Evolutionary conservation across 331 rosid species (phyloP), one percentile per base, ranked within the genome.

Genomic region (Arachis monticola): DNA sequence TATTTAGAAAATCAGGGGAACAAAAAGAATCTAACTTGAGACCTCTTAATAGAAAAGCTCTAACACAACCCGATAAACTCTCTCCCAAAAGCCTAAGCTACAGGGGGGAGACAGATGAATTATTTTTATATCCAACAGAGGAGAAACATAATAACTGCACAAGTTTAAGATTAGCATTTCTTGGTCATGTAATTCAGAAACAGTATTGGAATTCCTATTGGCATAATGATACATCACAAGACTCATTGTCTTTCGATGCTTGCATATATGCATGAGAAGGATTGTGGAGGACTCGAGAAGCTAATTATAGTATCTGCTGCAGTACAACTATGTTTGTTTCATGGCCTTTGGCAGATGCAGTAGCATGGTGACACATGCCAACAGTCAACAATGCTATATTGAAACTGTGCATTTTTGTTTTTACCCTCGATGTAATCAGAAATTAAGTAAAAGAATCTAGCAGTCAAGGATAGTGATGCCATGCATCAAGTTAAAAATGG

Each of bases 221-320:
- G 56, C 59, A 27, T 46, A 47, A 70, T 57, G 46, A 61, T 61
- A 51, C 69, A 48, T 61, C 70, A 11, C 13, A 32, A 48, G 77
- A 40, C 6, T 55, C 7, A 27, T 27, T 27, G 40, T 61, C 53
- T 38, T 38, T 38, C 62, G 63, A 35, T 32, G 78, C 27, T 30
- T 61, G 62, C 51, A 14, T 8, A 17, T 35, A 73, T 60, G 56
- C 60, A 32, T 73, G 78, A 69, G 38, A 62, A 11, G 9, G 55
- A 58, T 45, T 6, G 27, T 5, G 0, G 17, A 38, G 41, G 41
- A 38, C 41, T 38, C 30, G 2, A 38, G 41, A 38, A 38, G 41
- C 41, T 5, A 38, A 38, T 40, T 61, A 73, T 50, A 61, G 56
- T 32, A 38, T 60, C 47, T 12, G 77, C 77, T 61, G 62, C 77